phyloP scores from a whole-genome alignment of 345 rosid species.

The Laguncularia racemosa region DNA sequence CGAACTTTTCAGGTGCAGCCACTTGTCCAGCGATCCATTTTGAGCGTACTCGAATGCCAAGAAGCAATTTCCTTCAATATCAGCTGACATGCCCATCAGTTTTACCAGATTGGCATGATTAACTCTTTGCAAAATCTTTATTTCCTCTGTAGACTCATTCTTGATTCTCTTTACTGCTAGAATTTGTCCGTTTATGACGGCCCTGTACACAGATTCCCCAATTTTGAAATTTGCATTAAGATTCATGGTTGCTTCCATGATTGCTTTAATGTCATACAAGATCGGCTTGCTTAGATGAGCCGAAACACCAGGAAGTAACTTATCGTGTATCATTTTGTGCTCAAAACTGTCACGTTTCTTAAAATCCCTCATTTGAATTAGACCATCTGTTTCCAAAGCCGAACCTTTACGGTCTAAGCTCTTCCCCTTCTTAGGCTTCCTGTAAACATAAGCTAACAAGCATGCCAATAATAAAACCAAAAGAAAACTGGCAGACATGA shows the following conservation, averaged over 20 bases:
- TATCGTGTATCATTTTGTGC: constrained; percentile 32
- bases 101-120: constrained; percentile 60
- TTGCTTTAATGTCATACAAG: constrained; percentile 25
- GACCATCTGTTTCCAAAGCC: constrained; percentile 27
- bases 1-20: constrained; percentile 28
- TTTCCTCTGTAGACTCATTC: constrained; percentile 35
- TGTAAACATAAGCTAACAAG: background rate
- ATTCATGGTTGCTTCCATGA: constrained; percentile 43
- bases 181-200: constrained; percentile 32
- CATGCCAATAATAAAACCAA: constrained; percentile 17
- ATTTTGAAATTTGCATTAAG: constrained; percentile 31
- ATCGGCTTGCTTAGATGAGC: constrained; percentile 44
- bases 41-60: constrained; percentile 60
- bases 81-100: constrained; percentile 40
- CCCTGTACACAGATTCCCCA: constrained; percentile 46
- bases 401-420: constrained; percentile 19
- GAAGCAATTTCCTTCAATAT: constrained; percentile 27
- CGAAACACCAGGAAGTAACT: constrained; percentile 49
- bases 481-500: constrained; percentile 18
- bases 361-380: constrained; percentile 26
- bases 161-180: constrained; percentile 44
- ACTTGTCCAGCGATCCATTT: constrained; percentile 48
- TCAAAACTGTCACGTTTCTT: constrained; percentile 15
- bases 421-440: constrained; percentile 16
- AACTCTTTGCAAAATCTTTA: constrained; percentile 47